A percentile compares a stretch with the other conserved stretches of the same genome.
Evolutionary conservation across 164 flowering plant species (phyloP).

Genomic region (Piper betle): DNA sequence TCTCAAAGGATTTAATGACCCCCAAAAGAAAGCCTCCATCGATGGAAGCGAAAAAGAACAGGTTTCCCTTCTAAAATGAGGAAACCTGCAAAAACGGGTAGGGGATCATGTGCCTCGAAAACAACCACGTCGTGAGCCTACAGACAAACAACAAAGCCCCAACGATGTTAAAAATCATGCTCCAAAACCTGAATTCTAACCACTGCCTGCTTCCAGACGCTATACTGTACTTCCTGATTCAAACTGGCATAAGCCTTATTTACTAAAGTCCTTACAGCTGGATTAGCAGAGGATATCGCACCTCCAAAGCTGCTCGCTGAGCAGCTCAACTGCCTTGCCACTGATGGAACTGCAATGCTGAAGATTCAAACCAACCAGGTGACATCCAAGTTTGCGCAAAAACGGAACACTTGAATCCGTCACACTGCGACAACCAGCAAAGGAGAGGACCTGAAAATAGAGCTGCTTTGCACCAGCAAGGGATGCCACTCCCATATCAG

Average conservation of each 20-base stretch:
- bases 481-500: constrained; percentile 41
- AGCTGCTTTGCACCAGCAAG: constrained; percentile 28
- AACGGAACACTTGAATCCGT: constrained; percentile 36
- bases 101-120: constrained; percentile 21
- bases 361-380: constrained; percentile 61
- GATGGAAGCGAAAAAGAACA: constrained; percentile 30
- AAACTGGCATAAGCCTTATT: neutral
- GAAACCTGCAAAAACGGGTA: constrained; percentile 40
- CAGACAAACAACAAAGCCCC: constrained; percentile 3
- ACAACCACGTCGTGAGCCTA: constrained; percentile 11
- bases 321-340: constrained; percentile 34
- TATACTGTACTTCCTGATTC: neutral
- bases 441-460: constrained; percentile 40
- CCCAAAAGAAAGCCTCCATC: constrained; percentile 8
- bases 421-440: constrained; percentile 47
- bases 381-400: constrained; percentile 34
- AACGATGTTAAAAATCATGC: constrained; percentile 11
- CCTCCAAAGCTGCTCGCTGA: constrained; percentile 39
- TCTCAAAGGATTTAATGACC: constrained; percentile 12
- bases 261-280: neutral
- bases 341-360: constrained; percentile 49
- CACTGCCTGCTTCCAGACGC: constrained; percentile 2
- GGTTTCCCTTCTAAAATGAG: constrained; percentile 16
- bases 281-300: constrained; percentile 54
- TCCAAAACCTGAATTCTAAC: constrained; percentile 30